Evolutionary conservation across 371 early-diverging fungal genomes (phyloP).

Genomic region (Conidiobolus incongruus): DNA sequence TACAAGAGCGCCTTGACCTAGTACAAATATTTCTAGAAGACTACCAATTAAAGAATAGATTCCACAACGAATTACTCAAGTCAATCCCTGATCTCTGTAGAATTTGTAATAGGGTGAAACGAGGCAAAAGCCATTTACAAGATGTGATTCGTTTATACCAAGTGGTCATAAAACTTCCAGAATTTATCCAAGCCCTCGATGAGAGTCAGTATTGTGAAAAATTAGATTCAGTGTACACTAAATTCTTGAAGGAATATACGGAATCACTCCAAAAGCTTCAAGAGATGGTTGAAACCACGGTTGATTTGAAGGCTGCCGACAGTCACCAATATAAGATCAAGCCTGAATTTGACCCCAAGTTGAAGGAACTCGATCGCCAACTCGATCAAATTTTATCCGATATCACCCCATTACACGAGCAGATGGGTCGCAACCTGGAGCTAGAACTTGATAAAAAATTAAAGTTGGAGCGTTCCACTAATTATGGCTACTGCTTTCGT

Average conservation of each 20-base stretch:
- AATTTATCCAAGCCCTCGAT: conserved; percentile 28
- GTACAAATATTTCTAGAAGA: conserved; percentile 51
- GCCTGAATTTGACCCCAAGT: conserved; percentile 49
- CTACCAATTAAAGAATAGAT: conserved; percentile 35
- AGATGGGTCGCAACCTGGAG: conserved; percentile 33
- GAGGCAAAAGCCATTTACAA: conserved; percentile 58
- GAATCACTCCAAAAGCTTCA: conserved; percentile 31
- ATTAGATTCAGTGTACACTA: conserved; percentile 18
- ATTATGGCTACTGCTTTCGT: conserved; percentile 74
- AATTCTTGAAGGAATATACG: conserved; percentile 14
- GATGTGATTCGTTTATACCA: conserved; percentile 86
- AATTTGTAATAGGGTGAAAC: conserved; percentile 57
- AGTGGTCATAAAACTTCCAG: conserved; percentile 51
- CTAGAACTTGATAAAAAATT: conserved; percentile 72
- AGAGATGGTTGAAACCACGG: conserved; percentile 65
- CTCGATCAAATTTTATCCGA: conserved; percentile 27
- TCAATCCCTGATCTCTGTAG: conserved; percentile 72
- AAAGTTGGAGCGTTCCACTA: conserved; percentile 60
- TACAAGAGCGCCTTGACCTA: conserved; percentile 47
- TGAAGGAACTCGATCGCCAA: conserved; percentile 33
- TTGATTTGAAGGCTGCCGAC: conserved; percentile 73
- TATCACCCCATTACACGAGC: conserved; percentile 13
- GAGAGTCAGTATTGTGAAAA: conserved; percentile 16
- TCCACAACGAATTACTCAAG: conserved; percentile 30
- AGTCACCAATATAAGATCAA: conserved; percentile 77